Base-by-base conservation (phyloP, 352 stramenopile genomes). In the Globisporangium megalacanthum region DNA sequence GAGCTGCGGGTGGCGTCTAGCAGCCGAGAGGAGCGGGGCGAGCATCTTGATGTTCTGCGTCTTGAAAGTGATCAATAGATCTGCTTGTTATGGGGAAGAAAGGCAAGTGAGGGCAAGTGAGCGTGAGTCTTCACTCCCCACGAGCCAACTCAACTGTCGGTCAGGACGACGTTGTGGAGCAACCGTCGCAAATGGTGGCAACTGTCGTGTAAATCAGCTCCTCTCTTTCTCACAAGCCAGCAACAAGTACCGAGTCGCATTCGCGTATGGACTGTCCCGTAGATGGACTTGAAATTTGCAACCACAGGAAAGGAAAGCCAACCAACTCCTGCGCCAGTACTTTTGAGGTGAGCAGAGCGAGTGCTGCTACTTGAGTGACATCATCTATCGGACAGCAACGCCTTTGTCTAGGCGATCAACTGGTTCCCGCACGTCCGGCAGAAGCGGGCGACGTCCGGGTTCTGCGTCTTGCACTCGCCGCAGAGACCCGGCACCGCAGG, bases 341-440 rank as follows among this genome's bases (percentile, higher is more conserved):
- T 39, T 39, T 17, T 5, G 29, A 11, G 15, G 31, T 17, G 3
- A 15, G 4, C 17, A 39, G 47, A 8, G 35, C 35, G 6, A 13
- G 35, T 39, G 33, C 10, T 39, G 35, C 35, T 39, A 39, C 35
- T 39, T 22, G 31, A 54, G 25, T 33, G 9, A 54, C 41, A 50
- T 37, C 53, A 52, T 51, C 33, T 44, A 35, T 49, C 50, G 33
- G 33, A 45, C 41, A 11, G 22, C 19, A 33, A 37, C 6, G 29
- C 33, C 22, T 10, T 42, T 54, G 37, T 49, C 60, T 85, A 87
- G 51, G 63, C 70, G 56, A 79, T 81, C 49, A 92, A 64, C 47
- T 83, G 73, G 66, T 91, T 93, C 44, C 83, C 83, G 49, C 83
- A 93, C 56, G 66, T 88, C 61, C 83, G 76, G 68, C 83, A 93